A percentile compares a stretch with the other conserved stretches of the same genome.
These are phyloP conservation scores for Cydonia oblonga DNA, from an alignment of 331 rosid genomes.

Conservation along the genomic window DNA sequence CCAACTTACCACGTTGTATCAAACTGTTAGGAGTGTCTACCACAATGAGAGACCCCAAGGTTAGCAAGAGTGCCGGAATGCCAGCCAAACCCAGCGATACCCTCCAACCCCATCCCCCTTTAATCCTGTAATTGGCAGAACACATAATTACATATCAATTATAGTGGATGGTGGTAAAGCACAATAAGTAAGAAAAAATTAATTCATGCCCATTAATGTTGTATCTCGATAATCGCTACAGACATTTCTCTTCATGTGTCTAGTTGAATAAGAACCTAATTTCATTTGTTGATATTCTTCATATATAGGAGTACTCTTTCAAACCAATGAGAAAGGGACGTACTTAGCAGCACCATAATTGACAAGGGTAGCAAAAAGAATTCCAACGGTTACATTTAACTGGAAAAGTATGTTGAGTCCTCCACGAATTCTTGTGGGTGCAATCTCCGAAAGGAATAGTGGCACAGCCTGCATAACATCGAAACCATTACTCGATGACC, in stretches of 20 bases:
- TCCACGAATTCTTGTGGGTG: conserved; percentile 34
- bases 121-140: conserved; percentile 22
- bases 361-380: conserved; percentile 27
- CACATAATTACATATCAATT: background rate
- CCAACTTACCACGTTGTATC: conserved; percentile 46
- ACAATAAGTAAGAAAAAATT: background rate
- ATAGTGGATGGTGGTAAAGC: background rate
- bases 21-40: conserved; percentile 66
- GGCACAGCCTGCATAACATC: conserved; percentile 24
- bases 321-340: background rate
- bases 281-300: background rate
- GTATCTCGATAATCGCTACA: too few relatives aligned
- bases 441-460: conserved; percentile 36
- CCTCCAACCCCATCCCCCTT: conserved; percentile 85
- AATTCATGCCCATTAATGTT: background rate
- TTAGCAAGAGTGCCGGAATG: conserved; percentile 42
- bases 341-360: conserved; percentile 33
- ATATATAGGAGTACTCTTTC: background rate
- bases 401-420: conserved; percentile 34
- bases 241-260: background rate
- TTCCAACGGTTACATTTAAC: conserved; percentile 26
- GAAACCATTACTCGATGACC: background rate
- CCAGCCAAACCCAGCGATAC: conserved; percentile 57
- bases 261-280: background rate
- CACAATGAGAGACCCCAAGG: conserved; percentile 38